phyloP scores from a whole-genome alignment of 805 yeast genomes.

The Starmerella scarabaei region DNA sequence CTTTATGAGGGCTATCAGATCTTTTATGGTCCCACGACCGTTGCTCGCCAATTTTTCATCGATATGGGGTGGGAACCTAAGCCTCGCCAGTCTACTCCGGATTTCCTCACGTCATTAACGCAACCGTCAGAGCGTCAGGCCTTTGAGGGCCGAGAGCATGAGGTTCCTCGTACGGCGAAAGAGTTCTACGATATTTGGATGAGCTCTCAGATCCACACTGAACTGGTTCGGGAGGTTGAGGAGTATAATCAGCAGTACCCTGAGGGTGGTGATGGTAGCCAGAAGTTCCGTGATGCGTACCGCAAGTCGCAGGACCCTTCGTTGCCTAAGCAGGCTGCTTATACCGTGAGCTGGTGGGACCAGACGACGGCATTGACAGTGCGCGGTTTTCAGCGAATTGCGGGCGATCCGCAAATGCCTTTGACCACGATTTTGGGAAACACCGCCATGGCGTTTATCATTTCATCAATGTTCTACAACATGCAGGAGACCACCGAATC shows the following conservation, averaged over 20 bases:
- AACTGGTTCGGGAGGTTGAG: constrained; percentile 36
- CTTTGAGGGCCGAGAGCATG: constrained; percentile 35
- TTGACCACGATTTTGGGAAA: constrained; percentile 37
- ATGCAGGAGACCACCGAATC: constrained; percentile 39
- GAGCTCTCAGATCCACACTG: constrained; percentile 35
- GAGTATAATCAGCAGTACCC: constrained; percentile 27
- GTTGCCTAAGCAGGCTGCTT: constrained; percentile 32
- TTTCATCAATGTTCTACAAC: constrained; percentile 50
- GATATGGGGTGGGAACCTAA: constrained; percentile 56
- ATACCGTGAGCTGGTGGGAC: constrained; percentile 32
- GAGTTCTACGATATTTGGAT: constrained; percentile 53
- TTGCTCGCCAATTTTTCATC: constrained; percentile 46
- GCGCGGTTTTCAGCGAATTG: constrained; percentile 44
- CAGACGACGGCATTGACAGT: constrained; percentile 39
- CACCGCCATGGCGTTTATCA: constrained; percentile 43
- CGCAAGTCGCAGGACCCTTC: constrained; percentile 31
- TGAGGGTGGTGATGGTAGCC: constrained; percentile 25
- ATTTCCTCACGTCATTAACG: constrained; percentile 55
- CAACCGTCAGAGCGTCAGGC: constrained; percentile 49
- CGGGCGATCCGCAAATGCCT: constrained; percentile 45
- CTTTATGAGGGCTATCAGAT: constrained; percentile 50
- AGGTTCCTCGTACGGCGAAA: constrained; percentile 47
- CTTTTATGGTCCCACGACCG: constrained; percentile 45
- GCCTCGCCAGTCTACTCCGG: constrained; percentile 55
- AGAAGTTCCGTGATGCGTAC: constrained; percentile 29